These are phyloP conservation scores for Fraxinus platypoda DNA, from an alignment of 305 asterid genomes.

Conservation along the genomic window DNA sequence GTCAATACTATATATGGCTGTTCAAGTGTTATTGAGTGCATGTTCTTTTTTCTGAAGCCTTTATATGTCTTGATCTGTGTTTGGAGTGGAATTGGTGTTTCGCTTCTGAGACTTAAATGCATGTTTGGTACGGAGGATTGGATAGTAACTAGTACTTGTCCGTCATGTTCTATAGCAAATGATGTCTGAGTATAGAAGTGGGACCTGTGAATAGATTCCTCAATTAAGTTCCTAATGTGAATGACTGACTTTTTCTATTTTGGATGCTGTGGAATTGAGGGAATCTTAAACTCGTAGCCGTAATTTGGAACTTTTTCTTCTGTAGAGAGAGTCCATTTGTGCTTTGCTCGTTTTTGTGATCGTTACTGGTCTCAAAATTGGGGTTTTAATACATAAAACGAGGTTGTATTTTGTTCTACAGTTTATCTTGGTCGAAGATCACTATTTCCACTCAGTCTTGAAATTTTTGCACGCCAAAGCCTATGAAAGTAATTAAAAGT, in stretches of 20 bases:
- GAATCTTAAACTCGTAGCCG: not conserved
- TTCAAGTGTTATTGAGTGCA: conserved; percentile 20
- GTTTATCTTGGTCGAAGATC: not conserved
- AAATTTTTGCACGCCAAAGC: not conserved
- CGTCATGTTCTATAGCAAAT: not conserved
- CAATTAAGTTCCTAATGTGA: conserved; percentile 11
- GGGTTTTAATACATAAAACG: not conserved
- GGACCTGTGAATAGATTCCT: conserved; percentile 43
- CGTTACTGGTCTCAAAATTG: not conserved
- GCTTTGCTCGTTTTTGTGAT: not conserved
- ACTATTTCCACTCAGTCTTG: not conserved
- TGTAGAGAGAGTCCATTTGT: not conserved
- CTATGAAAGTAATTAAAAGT: not conserved
- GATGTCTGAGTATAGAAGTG: conserved; percentile 29
- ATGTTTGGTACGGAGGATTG: not conserved
- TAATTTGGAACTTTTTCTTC: not conserved
- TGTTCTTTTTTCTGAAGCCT: conserved; percentile 14
- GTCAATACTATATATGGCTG: not conserved
- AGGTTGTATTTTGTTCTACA: not conserved
- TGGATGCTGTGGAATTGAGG: not conserved
- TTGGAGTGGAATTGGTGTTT: conserved; percentile 10
- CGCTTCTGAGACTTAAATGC: not conserved
- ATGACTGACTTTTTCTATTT: not conserved
- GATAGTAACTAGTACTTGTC: not conserved
- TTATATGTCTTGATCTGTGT: not conserved